Evolutionary conservation across 352 stramenopile species (phyloP).

Genomic region (Thalassiosira gravida): DNA sequence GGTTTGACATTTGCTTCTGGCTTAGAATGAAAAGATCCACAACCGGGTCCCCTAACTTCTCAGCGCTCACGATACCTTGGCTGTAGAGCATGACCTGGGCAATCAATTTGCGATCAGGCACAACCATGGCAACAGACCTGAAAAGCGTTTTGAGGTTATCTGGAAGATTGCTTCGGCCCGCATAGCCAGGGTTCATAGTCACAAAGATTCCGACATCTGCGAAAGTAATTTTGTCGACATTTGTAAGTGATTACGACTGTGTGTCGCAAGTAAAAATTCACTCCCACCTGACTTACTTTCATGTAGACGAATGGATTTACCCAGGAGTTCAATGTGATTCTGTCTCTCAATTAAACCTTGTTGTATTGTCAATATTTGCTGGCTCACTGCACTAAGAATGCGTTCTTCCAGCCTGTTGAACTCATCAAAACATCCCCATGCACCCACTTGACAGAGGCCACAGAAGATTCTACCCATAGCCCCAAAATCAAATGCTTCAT

Average conservation of each 20-base stretch:
- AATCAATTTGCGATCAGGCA: constrained; percentile 98
- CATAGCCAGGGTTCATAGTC: constrained; percentile 99
- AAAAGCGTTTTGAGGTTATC: constrained; percentile 98
- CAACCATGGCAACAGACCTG: constrained; percentile 99
- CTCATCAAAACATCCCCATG: constrained; percentile 99
- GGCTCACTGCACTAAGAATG: constrained; percentile 98
- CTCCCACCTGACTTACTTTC: too few relatives aligned
- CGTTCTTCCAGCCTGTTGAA: constrained; percentile 99
- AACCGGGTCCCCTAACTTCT: constrained; percentile 95
- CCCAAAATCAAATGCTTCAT: constrained; percentile 91
- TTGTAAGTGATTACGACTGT: too few relatives aligned
- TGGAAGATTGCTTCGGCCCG: constrained; percentile 91
- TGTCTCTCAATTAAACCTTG: constrained; percentile 78
- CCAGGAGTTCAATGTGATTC: constrained; percentile 92
- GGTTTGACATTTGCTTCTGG: constrained; percentile 96
- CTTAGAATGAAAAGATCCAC: constrained; percentile 98
- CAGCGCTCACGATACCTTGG: constrained; percentile 97
- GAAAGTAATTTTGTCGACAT: too few relatives aligned
- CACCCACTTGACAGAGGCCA: constrained; percentile 98
- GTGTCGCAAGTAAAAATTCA: too few relatives aligned
- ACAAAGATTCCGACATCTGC: constrained; percentile 77
- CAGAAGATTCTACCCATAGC: constrained; percentile 99
- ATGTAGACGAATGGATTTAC: constrained; percentile 93
- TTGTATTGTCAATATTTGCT: constrained; percentile 98
- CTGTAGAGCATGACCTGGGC: constrained; percentile 99